Percentiles rank a stretch among this genome's conserved stretches.
phyloP scores from a whole-genome alignment of 768 basidiomycete genomes.

The Boletus sensibilis region DNA sequence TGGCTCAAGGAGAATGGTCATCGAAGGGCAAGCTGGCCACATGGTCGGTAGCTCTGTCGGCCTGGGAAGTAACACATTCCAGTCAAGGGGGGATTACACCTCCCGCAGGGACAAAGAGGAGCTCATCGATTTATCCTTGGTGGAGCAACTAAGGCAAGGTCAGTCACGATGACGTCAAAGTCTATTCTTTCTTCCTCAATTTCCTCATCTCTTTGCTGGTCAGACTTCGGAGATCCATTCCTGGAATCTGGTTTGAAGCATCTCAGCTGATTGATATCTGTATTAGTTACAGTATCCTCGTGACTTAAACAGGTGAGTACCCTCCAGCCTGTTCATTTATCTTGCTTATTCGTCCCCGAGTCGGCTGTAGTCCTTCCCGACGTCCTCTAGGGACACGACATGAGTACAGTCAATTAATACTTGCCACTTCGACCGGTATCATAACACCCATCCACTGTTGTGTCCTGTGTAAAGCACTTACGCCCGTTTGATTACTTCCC shows the following conservation, averaged over 20 bases:
- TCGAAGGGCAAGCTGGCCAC: conserved; percentile 24
- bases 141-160: conserved; percentile 59
- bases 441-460: background rate
- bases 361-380: background rate
- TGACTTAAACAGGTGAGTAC: conserved; percentile 10
- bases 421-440: background rate
- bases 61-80: conserved; percentile 19
- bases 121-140: conserved; percentile 47
- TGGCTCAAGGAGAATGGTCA: conserved; percentile 23
- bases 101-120: conserved; percentile 58
- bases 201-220: background rate
- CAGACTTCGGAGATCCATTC: conserved; percentile 60
- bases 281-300: background rate
- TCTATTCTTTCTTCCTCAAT: conserved; percentile 4
- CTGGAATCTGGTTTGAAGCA: conserved; percentile 36
- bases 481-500: background rate
- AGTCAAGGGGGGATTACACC: conserved; percentile 36
- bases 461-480: conserved; percentile 4
- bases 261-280: conserved; percentile 16
- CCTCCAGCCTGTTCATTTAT: background rate
- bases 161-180: conserved; percentile 2
- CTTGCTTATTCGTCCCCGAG: conserved; percentile 4
- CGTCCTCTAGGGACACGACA: background rate
- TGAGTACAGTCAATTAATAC: background rate
- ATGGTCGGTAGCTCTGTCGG: conserved; percentile 5